A percentile compares a stretch with the other conserved stretches of the same genome.
phyloP scores from a whole-genome alignment of 163 green algal species.

The Volvox carteri region DNA sequence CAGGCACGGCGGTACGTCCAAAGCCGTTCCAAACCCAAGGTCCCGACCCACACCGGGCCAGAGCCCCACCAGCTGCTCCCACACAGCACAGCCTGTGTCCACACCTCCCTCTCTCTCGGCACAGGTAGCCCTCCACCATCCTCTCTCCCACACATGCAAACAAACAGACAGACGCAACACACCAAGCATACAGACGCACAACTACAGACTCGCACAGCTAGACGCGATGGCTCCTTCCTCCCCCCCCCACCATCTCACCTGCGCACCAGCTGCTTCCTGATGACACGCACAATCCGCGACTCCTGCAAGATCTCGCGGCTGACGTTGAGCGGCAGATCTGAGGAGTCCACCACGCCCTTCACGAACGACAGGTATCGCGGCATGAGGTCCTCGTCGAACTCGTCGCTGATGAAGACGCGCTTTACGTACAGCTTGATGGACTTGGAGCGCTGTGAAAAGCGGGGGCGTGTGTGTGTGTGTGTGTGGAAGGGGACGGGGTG shows the following conservation, averaged over 20 bases:
- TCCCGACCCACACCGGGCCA: too few relatives aligned
- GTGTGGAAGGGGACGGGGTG: neutral
- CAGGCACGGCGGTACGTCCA: too few relatives aligned
- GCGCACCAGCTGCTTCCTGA: slow-evolving; percentile 93
- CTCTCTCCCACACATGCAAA: too few relatives aligned
- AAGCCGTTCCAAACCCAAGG: too few relatives aligned
- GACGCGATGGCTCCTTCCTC: neutral
- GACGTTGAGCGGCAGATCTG: slow-evolving; percentile 98
- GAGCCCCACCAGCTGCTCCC: too few relatives aligned
- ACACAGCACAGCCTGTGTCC: too few relatives aligned
- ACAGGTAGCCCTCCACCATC: too few relatives aligned
- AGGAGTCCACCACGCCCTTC: slow-evolving; percentile 96
- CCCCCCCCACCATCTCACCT: slow-evolving; percentile 71
- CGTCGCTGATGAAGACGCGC: slow-evolving; percentile 98
- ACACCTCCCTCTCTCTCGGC: too few relatives aligned
- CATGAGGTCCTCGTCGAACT: slow-evolving; percentile 98
- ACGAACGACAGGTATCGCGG: slow-evolving; percentile 86
- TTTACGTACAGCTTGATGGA: slow-evolving; percentile 91
- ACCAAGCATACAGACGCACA: too few relatives aligned
- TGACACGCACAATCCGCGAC: slow-evolving; percentile 92
- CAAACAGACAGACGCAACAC: too few relatives aligned
- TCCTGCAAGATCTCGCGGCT: slow-evolving; percentile 98
- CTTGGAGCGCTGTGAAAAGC: slow-evolving; percentile 51
- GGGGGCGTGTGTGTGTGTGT: too few relatives aligned
- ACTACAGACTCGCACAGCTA: too few relatives aligned